phyloP scores from a whole-genome alignment of 805 yeast species.

The Saccharomyces mikatae region DNA sequence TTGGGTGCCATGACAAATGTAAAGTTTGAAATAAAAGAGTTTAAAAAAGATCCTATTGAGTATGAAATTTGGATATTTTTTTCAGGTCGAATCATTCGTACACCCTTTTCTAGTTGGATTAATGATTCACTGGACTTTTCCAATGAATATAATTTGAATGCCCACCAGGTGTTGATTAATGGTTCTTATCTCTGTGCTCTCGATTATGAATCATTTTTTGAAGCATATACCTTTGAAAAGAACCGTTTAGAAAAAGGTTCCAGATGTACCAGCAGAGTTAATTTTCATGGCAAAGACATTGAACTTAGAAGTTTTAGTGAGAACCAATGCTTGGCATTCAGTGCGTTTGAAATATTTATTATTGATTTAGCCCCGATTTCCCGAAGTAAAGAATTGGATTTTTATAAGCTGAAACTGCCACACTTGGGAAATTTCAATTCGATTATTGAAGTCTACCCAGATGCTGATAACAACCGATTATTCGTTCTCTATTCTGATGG shows the following conservation, averaged over 20 bases:
- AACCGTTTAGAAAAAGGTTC: neutral
- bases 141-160: neutral
- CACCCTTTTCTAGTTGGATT: neutral
- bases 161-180: neutral
- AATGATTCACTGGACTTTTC: neutral
- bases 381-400: neutral
- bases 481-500: slow-evolving; percentile 21
- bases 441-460: slow-evolving; percentile 10
- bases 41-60: neutral
- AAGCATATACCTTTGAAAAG: neutral
- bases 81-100: neutral
- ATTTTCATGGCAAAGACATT: slow-evolving; percentile 3
- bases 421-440: slow-evolving; percentile 7
- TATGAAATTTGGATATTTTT: neutral
- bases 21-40: neutral
- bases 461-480: slow-evolving; percentile 3
- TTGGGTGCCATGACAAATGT: neutral
- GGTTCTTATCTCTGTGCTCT: neutral
- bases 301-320: slow-evolving; percentile 7
- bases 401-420: slow-evolving; percentile 15
- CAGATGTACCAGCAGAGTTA: neutral
- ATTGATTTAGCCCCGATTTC: neutral
- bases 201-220: neutral
- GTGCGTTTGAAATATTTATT: slow-evolving; percentile 6
- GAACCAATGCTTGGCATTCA: slow-evolving; percentile 5